Evolutionary conservation across 2,329 filamentous ascomycete genomes (phyloP).

Genomic region (Curvularia sp.): DNA sequence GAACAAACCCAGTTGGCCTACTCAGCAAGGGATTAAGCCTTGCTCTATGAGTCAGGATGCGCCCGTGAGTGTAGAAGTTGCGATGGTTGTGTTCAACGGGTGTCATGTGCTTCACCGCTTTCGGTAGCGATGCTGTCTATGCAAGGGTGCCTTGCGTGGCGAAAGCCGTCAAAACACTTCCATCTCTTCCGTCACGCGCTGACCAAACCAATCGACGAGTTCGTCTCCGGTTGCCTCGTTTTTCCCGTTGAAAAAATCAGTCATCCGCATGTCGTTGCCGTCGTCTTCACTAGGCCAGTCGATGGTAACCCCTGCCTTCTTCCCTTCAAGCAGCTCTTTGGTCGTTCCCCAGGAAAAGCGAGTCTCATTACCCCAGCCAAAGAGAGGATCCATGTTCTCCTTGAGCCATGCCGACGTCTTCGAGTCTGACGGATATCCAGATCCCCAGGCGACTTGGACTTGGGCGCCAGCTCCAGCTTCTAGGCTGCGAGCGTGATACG

Average conservation of each 20-base stretch:
- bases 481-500: slow-evolving; percentile 47
- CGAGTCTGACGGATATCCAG: slow-evolving; percentile 89
- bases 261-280: slow-evolving; percentile 70
- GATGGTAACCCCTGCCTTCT: slow-evolving; percentile 70
- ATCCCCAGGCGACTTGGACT: slow-evolving; percentile 73
- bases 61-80: not conserved
- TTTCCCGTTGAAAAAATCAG: slow-evolving; percentile 71
- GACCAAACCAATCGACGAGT: slow-evolving; percentile 83
- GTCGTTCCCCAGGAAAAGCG: slow-evolving; percentile 95
- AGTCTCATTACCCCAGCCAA: slow-evolving; percentile 93
- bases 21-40: not conserved
- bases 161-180: slow-evolving; percentile 67
- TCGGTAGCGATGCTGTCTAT: not conserved
- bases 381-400: slow-evolving; percentile 86
- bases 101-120: slow-evolving; percentile 6
- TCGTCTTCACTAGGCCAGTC: slow-evolving; percentile 87
- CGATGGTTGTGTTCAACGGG: not conserved
- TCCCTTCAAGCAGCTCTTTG: slow-evolving; percentile 89
- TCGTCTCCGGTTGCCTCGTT: slow-evolving; percentile 65
- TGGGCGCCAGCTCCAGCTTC: slow-evolving; percentile 44
- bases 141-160: slow-evolving; percentile 1
- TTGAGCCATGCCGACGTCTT: slow-evolving; percentile 83
- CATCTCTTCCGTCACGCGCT: slow-evolving; percentile 70
- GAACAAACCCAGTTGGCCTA: not conserved
- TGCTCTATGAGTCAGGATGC: not conserved